Base-by-base conservation (phyloP, 345 rosid species). In the Triadica sebifera region DNA sequence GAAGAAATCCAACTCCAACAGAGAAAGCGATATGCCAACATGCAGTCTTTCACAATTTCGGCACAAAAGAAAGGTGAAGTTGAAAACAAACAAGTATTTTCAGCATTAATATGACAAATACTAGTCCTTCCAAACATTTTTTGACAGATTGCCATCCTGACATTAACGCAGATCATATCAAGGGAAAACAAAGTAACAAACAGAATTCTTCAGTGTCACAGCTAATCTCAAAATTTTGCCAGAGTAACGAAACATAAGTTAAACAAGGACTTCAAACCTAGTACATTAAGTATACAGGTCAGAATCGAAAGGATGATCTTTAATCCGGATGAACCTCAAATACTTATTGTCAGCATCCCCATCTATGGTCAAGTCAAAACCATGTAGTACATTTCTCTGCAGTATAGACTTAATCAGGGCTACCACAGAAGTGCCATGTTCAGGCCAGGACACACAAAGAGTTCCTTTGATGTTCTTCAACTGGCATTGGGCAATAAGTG, bases 361-460 rank as follows among this genome's bases (percentile, higher is more conserved):
- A 39, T 22, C 60, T 5, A 63, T 65, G 81, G 74, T 71, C 43
- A 86, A 73, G 59, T 87, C 83, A 69, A 87, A 52, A 75, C 80
- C 63, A n/a, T 84, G 89, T 72, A 87, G 77, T 70, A 87, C 89
- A 65, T 65, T 85, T 69, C 45, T 85, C 70, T 79, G 77, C 79
- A 93, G 75, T 29, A 88, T 76, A 58, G 89, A 83, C 77, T 81
- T 86, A 0, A 88, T 17, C 61, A 89, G 81, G 65, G 90, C 75
- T 71, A 85, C 78, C 2, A 75, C 88, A 46, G 93, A 78, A 80
- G 83, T 75, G 63, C 89, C 89, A 74, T 81, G 73, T 73, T 85
- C 90, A 73, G 99, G 99, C 99, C 97, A 93, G 17, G 93, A 80
- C 67, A 93, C 81, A 66, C 87, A 88, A 11, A 93, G 78, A 2